These are phyloP conservation scores for Saturnispora zaruensis DNA, from an alignment of 805 yeast genomes.

Conservation along the genomic window DNA sequence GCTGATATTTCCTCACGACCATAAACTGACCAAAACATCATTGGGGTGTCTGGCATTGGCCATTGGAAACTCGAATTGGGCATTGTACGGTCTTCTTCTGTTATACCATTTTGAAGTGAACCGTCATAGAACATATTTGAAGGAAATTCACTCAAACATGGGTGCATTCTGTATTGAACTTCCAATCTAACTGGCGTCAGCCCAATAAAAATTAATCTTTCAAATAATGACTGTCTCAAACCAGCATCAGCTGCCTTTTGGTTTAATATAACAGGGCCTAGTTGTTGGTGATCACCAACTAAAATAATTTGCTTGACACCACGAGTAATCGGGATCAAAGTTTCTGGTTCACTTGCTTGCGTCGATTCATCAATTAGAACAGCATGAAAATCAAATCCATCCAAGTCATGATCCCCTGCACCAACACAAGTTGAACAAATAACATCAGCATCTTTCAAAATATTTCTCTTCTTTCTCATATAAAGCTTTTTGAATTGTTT, in stretches of 20 bases:
- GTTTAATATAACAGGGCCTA: conserved; percentile 85
- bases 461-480: conserved; percentile 34
- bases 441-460: conserved; percentile 52
- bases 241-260: conserved; percentile 82
- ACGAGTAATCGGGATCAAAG: conserved; percentile 77
- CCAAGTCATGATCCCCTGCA: conserved; percentile 70
- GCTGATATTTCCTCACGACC: conserved; percentile 85
- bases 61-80: conserved; percentile 67
- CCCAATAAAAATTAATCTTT: conserved; percentile 73
- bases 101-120: conserved; percentile 83
- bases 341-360: conserved; percentile 90
- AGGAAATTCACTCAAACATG: conserved; percentile 76
- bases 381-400: conserved; percentile 51
- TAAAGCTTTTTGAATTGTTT: conserved; percentile 27
- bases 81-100: conserved; percentile 58
- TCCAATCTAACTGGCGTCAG: conserved; percentile 79
- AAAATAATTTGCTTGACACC: conserved; percentile 85
- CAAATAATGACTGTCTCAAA: conserved; percentile 76
- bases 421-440: conserved; percentile 90
- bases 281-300: conserved; percentile 91
- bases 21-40: conserved; percentile 91
- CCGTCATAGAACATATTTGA: conserved; percentile 93
- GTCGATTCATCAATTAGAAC: conserved; percentile 90
- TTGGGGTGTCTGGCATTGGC: conserved; percentile 79
- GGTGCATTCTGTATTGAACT: conserved; percentile 95